Evolutionary conservation across 352 stramenopile species (phyloP), one percentile per base, ranked within the genome.

Genomic region (Phytophthora melonis): DNA sequence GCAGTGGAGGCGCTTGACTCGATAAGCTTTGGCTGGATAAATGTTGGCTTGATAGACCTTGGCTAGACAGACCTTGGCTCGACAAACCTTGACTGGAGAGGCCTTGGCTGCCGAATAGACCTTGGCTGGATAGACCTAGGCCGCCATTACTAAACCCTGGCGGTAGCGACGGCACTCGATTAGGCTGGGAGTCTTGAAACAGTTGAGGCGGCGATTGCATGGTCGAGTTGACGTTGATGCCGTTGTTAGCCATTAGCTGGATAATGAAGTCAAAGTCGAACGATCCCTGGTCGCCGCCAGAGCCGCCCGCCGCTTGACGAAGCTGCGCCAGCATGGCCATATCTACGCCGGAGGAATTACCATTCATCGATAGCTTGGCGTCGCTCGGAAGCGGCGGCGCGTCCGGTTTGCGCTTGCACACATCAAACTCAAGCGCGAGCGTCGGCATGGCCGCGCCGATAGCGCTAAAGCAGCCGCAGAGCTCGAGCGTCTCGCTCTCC

Each of bases 381-480:
- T 76, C 72, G 49, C 53, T 68, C 14, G 68, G 21, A 3, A 58
- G 32, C 18, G 68, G 54, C 3, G 72, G 32, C 47, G 58, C 18
- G n/a, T 53, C 34, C 11, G 39, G 23, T 16, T 66, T 63, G 4
- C 34, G 39, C 43, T 68, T 72, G 49, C 68, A 77, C 9, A 64
- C 70, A 25, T 78, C 36, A 72, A 80, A 80, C 49, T 75, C 50
- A 0, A 69, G 64, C 18, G 69, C 64, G 11, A 80, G 74, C 23
- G 64, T 74, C 10, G 74, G 70, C 65, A 80, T 75, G 3, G 52
- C 69, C 10, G 64, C 74, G 0, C 74, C 74, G 34, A 80, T 77
- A 18, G 69, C 74, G 70, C 74, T 80, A 66, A 77, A 75, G 18
- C 74, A 80, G 16, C 69, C 55, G 27, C 74, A 77, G 13, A 80